Base-by-base conservation (phyloP, 2,329 filamentous ascomycete species). In the Chaetoscypha palmicola region DNA sequence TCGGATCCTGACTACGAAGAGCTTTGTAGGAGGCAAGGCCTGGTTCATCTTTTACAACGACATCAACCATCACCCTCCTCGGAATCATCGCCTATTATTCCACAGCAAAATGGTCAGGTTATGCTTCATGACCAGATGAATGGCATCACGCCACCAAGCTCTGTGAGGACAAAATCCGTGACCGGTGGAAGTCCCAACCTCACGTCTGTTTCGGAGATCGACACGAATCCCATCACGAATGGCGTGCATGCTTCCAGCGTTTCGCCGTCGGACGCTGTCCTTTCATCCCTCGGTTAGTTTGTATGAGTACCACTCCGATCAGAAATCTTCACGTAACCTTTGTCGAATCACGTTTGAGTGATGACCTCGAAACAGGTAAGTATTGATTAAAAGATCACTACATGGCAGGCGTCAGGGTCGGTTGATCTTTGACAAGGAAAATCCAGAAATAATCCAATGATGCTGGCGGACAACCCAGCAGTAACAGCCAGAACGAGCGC, bases 1-100 rank as follows among this genome's bases (percentile, higher is more conserved):
- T 67, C 73, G 34, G 77, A 81, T 39, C 72, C 76, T 2, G 76
- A 79, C 22, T 81, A 79, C 51, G 64, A 64, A 20, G 67, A 67
- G 23, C 61, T 79, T 14, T 79, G 73, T 56, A 62, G 69, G 41
- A 72, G 79, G 47, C 76, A 81, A 58, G 73, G 74, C n/a, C 65
- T 79, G 4, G 64, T 66, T 10, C 69, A 81, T 61, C 66, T 80
- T 38, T 43, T 79, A 46, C 43, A 47, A 28, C 37, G 26, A 5
- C 45, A 45, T 33, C 48, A 48, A 44, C 7, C 42, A 46, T 19
- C 43, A 24, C 28, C 39, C 10, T 31, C 45, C 34, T 34, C 34
- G 8, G 19, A 23, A 12, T n/a, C 36, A 22, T 36, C 37, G 11
- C 24, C 32, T 12, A 11, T 30, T 43, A 20, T 33, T 26, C 4